Evolutionary conservation across 208 protist genomes (phyloP).

Genomic region (Acanthamoeba royreba): DNA sequence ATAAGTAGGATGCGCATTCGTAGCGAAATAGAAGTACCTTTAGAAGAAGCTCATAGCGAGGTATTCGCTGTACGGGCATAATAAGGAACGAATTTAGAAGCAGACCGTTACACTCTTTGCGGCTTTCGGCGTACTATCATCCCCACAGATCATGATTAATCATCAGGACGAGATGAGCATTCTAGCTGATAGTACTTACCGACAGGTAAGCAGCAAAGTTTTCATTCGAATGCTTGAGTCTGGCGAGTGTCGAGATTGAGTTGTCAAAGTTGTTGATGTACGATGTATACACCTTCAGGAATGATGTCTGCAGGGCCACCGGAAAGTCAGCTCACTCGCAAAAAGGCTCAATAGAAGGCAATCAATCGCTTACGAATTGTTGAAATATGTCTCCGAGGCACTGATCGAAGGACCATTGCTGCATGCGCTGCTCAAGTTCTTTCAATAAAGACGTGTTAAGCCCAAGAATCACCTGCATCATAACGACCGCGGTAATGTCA

Average conservation of each 20-base stretch:
- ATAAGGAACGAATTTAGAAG: not conserved
- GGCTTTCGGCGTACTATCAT: not conserved
- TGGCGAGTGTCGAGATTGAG: not conserved
- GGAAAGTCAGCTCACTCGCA: not conserved
- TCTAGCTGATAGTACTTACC: not conserved
- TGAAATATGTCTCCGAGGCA: constrained; percentile 32
- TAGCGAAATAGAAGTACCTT: not conserved
- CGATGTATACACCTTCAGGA: constrained; percentile 22
- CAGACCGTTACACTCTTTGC: not conserved
- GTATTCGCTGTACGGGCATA: constrained; percentile 29
- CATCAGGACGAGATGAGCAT: not conserved
- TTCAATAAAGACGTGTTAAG: not conserved
- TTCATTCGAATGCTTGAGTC: not conserved
- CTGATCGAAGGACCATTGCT: constrained; percentile 26
- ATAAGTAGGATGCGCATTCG: not conserved
- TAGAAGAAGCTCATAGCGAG: not conserved
- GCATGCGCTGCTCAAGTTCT: constrained; percentile 1
- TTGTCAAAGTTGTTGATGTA: constrained; percentile 41
- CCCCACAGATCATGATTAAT: not conserved
- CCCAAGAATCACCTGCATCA: not conserved
- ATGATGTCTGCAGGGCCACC: not conserved
- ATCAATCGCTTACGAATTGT: not conserved
- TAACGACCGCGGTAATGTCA: not conserved
- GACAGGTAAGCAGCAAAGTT: constrained; percentile 11
- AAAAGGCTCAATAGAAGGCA: not conserved